Base-by-base conservation (phyloP, 805 yeast species). In the Ogataea chonburiensis region DNA sequence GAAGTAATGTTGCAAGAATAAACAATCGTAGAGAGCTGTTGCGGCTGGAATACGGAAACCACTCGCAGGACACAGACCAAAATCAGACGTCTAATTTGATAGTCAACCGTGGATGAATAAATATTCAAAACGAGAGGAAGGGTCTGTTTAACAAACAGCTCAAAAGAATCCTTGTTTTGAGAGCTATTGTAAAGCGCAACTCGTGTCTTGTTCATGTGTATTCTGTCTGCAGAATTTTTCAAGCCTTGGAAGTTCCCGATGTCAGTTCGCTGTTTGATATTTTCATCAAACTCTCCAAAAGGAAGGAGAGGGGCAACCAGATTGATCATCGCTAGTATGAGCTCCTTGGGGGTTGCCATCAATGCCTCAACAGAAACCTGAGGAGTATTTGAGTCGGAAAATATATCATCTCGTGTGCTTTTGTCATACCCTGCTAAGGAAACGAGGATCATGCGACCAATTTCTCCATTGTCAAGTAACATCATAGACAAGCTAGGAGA, bases 101-200 rank as follows among this genome's bases (percentile, higher is more conserved):
- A 75, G 40, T 84, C 86, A 53, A 84, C 81, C 0, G 91, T 72
- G 2, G 91, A 79, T 22, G 83, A 79, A 50, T 80, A 86, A 7
- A 85, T 71, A 42, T 75, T 77, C 8, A 83, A 56, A 34, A 86
- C 51, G 4, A 79, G 46, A 0, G 75, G 70, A 55, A 79, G 73
- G 4, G 79, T 53, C 7, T 67, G 65, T 28, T 61, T 61, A 5
- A 72, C 63, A 52, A 81, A 75, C 2, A 37, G 20, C 14, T 51
- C 45, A 17, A 49, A 47, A 2, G 35, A 22, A 4, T 22, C 18
- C 7, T 20, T 19, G 20, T 55, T 53, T 3, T 44, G 52, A 2
- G 43, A 48, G 8, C 58, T 47, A 7, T 52, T 45, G 33, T 58
- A 67, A 1, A 67, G 49, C 6, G 49, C 46, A n/a, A 58, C 24